Percentiles rank a stretch among this genome's conserved stretches.
phyloP scores from a whole-genome alignment of 306 rosid genomes.

The Cucurbita moschata region DNA sequence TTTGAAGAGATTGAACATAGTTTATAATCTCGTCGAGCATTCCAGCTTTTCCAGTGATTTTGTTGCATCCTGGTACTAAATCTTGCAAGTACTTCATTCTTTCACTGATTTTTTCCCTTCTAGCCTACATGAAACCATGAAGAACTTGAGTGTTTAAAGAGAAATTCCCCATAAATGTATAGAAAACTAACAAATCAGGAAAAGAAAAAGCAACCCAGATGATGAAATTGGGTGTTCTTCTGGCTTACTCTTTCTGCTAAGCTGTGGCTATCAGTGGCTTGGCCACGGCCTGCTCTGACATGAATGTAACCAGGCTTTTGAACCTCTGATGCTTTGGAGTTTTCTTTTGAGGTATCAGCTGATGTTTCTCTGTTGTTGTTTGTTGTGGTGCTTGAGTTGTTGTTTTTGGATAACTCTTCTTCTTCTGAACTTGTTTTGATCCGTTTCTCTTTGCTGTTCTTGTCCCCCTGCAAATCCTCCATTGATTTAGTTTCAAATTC shows the following conservation, averaged over 20 bases:
- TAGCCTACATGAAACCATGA: conserved; percentile 32
- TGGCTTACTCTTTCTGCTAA: conserved; percentile 78
- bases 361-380: conserved; percentile 35
- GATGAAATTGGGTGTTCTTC: neutral
- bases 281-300: conserved; percentile 88
- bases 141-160: neutral
- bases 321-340: conserved; percentile 67
- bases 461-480: conserved; percentile 27
- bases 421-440: conserved; percentile 42
- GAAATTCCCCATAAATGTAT: neutral
- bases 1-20: conserved; percentile 82
- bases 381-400: conserved; percentile 3
- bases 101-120: conserved; percentile 92
- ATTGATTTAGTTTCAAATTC: neutral
- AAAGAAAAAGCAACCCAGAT: neutral
- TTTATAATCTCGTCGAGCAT: conserved; percentile 97
- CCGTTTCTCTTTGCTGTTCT: conserved; percentile 31
- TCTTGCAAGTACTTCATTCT: conserved; percentile 92
- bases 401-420: conserved; percentile 46
- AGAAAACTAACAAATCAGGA: neutral
- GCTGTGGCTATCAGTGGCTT: conserved; percentile 96
- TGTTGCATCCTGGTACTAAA: conserved; percentile 95
- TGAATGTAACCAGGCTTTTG: conserved; percentile 81
- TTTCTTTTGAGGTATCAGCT: conserved; percentile 45
- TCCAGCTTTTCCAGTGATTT: conserved; percentile 91